Base-by-base conservation (phyloP, 2,329 filamentous ascomycete genomes). In the Rutstroemia sp. region DNA sequence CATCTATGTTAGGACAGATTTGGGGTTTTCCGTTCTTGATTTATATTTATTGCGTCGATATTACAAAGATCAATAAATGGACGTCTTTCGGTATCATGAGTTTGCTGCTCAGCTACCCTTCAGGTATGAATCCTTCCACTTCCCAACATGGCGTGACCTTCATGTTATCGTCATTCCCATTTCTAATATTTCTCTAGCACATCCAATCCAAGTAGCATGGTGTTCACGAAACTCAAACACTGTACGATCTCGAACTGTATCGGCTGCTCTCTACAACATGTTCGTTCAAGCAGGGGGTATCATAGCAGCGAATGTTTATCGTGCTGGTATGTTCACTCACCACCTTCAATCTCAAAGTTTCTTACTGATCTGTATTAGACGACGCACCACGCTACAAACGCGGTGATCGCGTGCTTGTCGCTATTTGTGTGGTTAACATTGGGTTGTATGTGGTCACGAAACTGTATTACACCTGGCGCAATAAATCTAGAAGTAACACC, bases 211-310 rank as follows among this genome's bases (percentile, higher is more conserved):
- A 60, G 76, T 77, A 4, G 73, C 66, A 18, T 78, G 75, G 74
- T 74, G 73, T 61, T 75, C 73, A 1, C 73, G 79, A 50, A 87
- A 87, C 64, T 79, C 81, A 2, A 82, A 83, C 60, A 75, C 78
- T 1, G 81, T 87, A 10, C 75, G 83, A 10, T 81, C 79, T 5
- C 73, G 83, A 6, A 81, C 83, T 1, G 81, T 88, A 1, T 80
- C 81, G 0, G 79, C 81, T 0, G 83, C 81, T 0, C 70, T 82
- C 18, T 86, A 86, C 69, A 86, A 86, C 64, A 78, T 79, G 74
- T 74, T 70, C 34, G 72, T 75, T 2, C 76, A 78, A 61, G 69
- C 72, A 0, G 70, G 71, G 16, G 69, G 67, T 0, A 73, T 78
- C 30, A 74, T 63, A 12, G 57, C 58, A 5, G 54, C 64, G 1